Base-by-base conservation (phyloP, 139 green algal species). In the Tetradesmus lagerheimii region DNA sequence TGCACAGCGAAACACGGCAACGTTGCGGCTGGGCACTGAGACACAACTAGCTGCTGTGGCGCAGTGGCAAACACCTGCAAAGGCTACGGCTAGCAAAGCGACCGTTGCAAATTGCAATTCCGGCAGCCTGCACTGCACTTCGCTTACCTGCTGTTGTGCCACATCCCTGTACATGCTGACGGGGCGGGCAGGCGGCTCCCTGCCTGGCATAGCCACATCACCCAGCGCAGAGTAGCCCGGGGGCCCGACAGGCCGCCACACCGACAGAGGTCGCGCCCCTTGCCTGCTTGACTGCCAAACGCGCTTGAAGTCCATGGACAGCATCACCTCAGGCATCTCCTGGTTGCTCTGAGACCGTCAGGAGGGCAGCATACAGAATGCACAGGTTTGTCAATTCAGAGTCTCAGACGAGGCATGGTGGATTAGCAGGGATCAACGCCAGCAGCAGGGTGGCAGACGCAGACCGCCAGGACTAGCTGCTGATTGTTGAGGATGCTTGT, bases 121-220 rank as follows among this genome's bases (percentile, higher is more conserved):
- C 8, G 38, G 16, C 67, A 20, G 2, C 62, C 0, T 39, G 81
- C 43, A 85, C 20, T 31, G 41, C 2, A 12, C 9, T 47, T 6
- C 25, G 45, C 39, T 18, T 18, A 88, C 66, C 91, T 91, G 41
- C 79, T 84, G 41, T 23, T 90, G 89, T 83, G 43, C 45, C 45
- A 81, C 93, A 57, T 96, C 96, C 62, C 87, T 89, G 89, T 97
- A 97, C 83, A 96, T 91, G 81, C 87, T 92, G 62, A 97, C 95
- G 27, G 95, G 96, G 0, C 92, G 62, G 0, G 86, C 66, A 23
- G 96, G 96, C 18, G 92, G 93, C 66, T 98, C 96, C 18, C 92
- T 87, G 29, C 95, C 96, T 31, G 94, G 74, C 4, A 94, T 89
- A 4, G 88, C 91, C 62, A 98, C 95, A 66, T 98, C 95, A 4